These are phyloP conservation scores for Leptographium procerum DNA, from an alignment of 2,329 filamentous ascomycete species.

Conservation along the genomic window DNA sequence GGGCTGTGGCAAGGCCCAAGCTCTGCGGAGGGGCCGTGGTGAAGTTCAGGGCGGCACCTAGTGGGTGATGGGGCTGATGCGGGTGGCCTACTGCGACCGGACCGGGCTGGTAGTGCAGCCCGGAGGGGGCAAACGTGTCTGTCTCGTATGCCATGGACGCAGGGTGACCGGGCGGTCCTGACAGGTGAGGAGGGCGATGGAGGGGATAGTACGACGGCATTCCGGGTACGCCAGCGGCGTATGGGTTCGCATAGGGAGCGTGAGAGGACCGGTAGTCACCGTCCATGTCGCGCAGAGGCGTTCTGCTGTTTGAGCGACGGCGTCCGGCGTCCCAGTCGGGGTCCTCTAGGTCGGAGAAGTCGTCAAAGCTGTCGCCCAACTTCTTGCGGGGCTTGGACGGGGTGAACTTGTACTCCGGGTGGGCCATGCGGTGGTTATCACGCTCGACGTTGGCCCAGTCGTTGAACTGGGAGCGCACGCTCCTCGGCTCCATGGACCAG, in stretches of 20 bases:
- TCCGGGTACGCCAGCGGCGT: conserved; percentile 9
- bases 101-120: conserved; percentile 24
- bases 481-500: conserved; percentile 71
- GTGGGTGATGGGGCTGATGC: neutral
- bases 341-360: conserved; percentile 27
- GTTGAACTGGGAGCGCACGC: conserved; percentile 64
- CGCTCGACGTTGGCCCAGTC: conserved; percentile 70
- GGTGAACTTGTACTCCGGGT: conserved; percentile 89
- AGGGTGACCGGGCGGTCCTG: conserved; percentile 24
- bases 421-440: conserved; percentile 71
- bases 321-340: conserved; percentile 28
- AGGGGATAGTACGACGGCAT: conserved; percentile 1
- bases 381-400: conserved; percentile 56
- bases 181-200: conserved; percentile 20
- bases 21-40: neutral
- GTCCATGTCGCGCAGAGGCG: conserved; percentile 19
- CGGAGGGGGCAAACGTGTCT: conserved; percentile 15
- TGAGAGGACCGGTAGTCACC: conserved; percentile 19
- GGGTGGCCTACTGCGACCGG: conserved; percentile 8
- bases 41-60: neutral
- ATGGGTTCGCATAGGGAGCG: conserved; percentile 3
- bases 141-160: conserved; percentile 24
- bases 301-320: conserved; percentile 18
- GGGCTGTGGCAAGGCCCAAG: neutral
- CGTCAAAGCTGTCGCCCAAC: conserved; percentile 25